phyloP scores from a whole-genome alignment of 108 stramenopile genomes.

The Fragilaria crotonensis region DNA sequence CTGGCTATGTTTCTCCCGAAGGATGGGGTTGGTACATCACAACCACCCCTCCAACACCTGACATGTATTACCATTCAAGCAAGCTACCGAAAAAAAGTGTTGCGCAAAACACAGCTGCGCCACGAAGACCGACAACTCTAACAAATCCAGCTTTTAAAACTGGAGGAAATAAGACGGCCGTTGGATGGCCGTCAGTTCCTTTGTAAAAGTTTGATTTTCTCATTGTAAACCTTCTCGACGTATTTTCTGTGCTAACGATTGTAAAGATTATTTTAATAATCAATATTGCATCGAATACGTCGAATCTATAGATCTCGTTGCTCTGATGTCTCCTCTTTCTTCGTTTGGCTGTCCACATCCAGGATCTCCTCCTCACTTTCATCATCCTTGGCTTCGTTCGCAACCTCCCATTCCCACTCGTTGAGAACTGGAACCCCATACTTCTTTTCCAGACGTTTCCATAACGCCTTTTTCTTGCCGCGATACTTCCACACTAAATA shows the following conservation, averaged over 20 bases:
- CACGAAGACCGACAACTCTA: constrained; percentile 17
- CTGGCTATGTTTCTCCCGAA: constrained; percentile 52
- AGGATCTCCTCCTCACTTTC: constrained; percentile 37
- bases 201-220: no score
- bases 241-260: no score
- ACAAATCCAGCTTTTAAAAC: constrained; percentile 1
- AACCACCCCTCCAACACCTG: constrained; percentile 72
- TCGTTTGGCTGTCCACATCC: constrained; percentile 20
- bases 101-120: constrained; percentile 6
- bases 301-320: background rate
- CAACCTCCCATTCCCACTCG: constrained; percentile 52
- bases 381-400: constrained; percentile 14
- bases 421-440: constrained; percentile 59
- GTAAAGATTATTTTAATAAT: no score
- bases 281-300: background rate
- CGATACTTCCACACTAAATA: constrained; percentile 79
- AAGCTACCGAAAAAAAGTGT: constrained; percentile 3
- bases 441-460: constrained; percentile 74
- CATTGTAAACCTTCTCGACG: no score
- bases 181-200: background rate
- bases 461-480: constrained; percentile 67
- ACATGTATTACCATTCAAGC: constrained; percentile 30
- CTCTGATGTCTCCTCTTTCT: no score
- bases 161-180: background rate
- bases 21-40: constrained; percentile 69